phyloP scores from a whole-genome alignment of 2,329 filamentous ascomycete genomes.

The Phyllosticta capitalensis region DNA sequence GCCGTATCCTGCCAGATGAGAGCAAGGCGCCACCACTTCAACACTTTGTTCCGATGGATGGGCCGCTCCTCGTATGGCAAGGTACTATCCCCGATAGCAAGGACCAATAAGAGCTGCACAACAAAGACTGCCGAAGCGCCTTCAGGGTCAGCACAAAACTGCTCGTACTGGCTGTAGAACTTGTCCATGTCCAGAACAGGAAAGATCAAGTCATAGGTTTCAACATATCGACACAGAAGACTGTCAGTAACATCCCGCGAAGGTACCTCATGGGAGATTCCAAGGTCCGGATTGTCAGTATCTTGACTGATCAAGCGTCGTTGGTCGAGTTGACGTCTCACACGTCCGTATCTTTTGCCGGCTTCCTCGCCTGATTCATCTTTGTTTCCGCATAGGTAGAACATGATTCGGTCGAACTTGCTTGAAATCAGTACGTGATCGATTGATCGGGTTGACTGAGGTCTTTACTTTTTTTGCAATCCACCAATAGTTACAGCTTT shows the following conservation, averaged over 20 bases:
- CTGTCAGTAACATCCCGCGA: not conserved
- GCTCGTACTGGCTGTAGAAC: slow-evolving; percentile 17
- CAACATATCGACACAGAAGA: not conserved
- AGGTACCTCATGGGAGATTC: not conserved
- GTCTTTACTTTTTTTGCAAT: not conserved
- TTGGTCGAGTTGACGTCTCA: not conserved
- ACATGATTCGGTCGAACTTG: slow-evolving; percentile 3
- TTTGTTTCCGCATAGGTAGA: not conserved
- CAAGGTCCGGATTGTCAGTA: not conserved
- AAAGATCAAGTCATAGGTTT: not conserved
- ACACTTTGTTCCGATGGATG: not conserved
- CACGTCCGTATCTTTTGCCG: not conserved
- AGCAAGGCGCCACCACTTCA: slow-evolving; percentile 3
- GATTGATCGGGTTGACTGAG: too few relatives aligned
- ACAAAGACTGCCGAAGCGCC: slow-evolving; percentile 7
- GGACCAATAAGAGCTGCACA: not conserved
- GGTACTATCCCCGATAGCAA: not conserved
- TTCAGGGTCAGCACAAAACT: slow-evolving; percentile 15
- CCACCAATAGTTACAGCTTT: slow-evolving; percentile 4
- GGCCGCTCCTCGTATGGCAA: not conserved
- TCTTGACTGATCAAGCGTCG: not conserved
- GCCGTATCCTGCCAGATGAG: slow-evolving; percentile 4
- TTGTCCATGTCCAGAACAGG: slow-evolving; percentile 17
- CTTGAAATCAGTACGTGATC: not conserved
- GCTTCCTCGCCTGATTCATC: not conserved